These are phyloP conservation scores for grape (Vitis vinifera) DNA, from an alignment of 164 flowering plant species.

Conservation along the genomic window ASM3070453v1 NC_081812.1:12193001-12193500, in stretches of 20 bases:
- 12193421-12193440: too few relatives aligned
- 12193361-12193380: neutral
- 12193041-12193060: constrained; percentile 37
- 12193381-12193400: neutral
- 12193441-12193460: too few relatives aligned
- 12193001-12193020: neutral
- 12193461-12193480: too few relatives aligned
- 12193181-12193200: neutral
- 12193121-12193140: neutral
- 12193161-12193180: neutral
- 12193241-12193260: constrained; percentile 77
- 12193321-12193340: neutral
- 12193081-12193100: constrained; percentile 76
- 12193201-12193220: constrained; percentile 44
- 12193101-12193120: constrained; percentile 3
- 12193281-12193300: constrained; percentile 65
- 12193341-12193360: neutral
- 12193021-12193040: neutral
- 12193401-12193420: too few relatives aligned
- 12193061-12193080: constrained; percentile 65
- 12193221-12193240: constrained; percentile 79
- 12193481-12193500: too few relatives aligned
- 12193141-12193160: neutral
- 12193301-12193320: neutral
- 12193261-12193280: constrained; percentile 75